These are phyloP conservation scores for Arachnopeziza araneosa DNA, from an alignment of 2,329 filamentous ascomycete species.

Conservation along the genomic window DNA sequence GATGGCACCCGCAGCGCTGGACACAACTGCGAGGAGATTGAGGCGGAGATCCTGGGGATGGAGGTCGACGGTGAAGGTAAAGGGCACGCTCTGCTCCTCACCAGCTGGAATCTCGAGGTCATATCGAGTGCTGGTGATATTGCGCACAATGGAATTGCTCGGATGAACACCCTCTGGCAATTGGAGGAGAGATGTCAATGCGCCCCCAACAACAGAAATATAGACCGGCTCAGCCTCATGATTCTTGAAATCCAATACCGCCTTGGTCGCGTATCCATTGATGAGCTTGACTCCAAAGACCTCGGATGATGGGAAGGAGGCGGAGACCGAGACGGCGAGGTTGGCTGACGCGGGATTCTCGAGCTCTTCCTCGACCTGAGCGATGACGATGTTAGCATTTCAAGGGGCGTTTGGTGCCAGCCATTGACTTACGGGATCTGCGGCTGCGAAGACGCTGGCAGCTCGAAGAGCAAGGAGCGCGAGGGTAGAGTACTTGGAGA, in stretches of 20 bases:
- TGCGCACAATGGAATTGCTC: constrained; percentile 63
- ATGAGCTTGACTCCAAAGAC: constrained; percentile 93
- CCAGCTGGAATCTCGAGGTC: constrained; percentile 69
- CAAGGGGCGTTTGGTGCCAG: not conserved
- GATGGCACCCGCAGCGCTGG: constrained; percentile 58
- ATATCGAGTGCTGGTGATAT: constrained; percentile 75
- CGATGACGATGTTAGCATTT: not conserved
- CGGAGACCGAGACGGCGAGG: constrained; percentile 59
- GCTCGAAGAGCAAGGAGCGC: constrained; percentile 66
- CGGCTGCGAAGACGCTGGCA: constrained; percentile 57
- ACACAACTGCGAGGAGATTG: constrained; percentile 69
- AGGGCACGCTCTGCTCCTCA: constrained; percentile 70
- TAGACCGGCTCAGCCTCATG: constrained; percentile 70
- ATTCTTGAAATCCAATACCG: constrained; percentile 78
- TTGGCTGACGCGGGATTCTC: constrained; percentile 33
- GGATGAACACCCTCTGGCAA: constrained; percentile 44
- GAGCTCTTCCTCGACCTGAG: constrained; percentile 23
- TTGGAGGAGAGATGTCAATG: constrained; percentile 54
- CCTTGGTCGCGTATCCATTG: constrained; percentile 82
- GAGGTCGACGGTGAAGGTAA: constrained; percentile 84
- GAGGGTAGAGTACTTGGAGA: constrained; percentile 65
- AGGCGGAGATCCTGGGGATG: constrained; percentile 84
- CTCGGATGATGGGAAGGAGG: constrained; percentile 57
- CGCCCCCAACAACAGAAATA: constrained; percentile 71
- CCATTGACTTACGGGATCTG: constrained; percentile 44